phyloP scores from a whole-genome alignment of 169 alveolate genomes.

The Cryptosporidium sp. region DNA sequence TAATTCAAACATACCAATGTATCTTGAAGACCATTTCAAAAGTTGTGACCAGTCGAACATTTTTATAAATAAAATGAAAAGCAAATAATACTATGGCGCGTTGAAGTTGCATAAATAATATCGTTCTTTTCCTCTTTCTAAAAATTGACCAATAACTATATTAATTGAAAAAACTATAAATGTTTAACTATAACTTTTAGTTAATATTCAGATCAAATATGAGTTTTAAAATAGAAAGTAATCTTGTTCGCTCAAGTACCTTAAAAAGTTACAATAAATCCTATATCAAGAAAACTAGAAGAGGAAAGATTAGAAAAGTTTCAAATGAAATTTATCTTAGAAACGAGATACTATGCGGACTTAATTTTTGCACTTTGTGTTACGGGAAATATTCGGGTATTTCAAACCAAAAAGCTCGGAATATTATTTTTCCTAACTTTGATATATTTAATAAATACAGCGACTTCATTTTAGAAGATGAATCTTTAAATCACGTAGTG shows the following conservation, averaged over 20 bases:
- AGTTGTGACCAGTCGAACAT: constrained; percentile 64
- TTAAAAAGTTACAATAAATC: constrained; percentile 8
- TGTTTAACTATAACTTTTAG: background rate
- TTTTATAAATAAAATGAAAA: background rate
- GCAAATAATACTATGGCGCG: background rate
- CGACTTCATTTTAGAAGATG: constrained; percentile 77
- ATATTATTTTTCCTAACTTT: constrained; percentile 24
- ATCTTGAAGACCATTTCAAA: constrained; percentile 64
- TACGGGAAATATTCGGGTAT: constrained; percentile 19
- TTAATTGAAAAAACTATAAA: background rate
- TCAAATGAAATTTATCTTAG: constrained; percentile 85
- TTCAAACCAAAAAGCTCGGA: constrained; percentile 1
- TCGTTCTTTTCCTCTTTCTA: background rate
- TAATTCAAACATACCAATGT: constrained; percentile 47
- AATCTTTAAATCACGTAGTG: constrained; percentile 75
- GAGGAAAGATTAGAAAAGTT: constrained; percentile 83
- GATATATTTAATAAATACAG: constrained; percentile 20
- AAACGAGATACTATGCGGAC: constrained; percentile 83
- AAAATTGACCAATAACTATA: background rate
- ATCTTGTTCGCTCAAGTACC: background rate
- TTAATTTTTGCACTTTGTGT: constrained; percentile 78
- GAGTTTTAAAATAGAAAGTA: background rate
- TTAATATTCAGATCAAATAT: background rate
- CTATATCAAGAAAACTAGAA: constrained; percentile 77
- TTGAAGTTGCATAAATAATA: background rate